Percentiles rank a stretch among this genome's conserved stretches.
Evolutionary conservation across 1,284 basidiomycete species (phyloP).

Genomic region (Cutaneotrichosporon cutaneum): DNA sequence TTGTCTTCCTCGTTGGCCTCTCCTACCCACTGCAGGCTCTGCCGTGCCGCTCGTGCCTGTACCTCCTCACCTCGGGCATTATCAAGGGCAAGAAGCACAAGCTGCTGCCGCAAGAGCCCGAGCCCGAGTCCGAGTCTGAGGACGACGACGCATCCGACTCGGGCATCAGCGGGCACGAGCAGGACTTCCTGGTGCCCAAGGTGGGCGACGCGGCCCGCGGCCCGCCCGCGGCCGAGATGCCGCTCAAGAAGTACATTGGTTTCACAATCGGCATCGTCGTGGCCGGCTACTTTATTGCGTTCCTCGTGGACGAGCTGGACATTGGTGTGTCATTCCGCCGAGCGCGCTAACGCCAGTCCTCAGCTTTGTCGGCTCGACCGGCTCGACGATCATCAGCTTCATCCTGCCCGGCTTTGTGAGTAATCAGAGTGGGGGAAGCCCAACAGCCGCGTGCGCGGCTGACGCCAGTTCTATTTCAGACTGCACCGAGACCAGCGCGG

Average conservation of each 20-base stretch:
- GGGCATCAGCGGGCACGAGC: conserved; percentile 29
- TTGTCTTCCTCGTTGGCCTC: conserved; percentile 83
- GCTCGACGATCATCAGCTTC: conserved; percentile 93
- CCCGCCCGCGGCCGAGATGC: conserved; percentile 66
- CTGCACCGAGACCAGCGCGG: conserved; percentile 69
- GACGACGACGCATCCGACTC: conserved; percentile 21
- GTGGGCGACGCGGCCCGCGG: conserved; percentile 55
- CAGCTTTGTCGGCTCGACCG: conserved; percentile 94
- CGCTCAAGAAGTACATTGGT: conserved; percentile 66
- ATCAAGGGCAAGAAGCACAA: conserved; percentile 34
- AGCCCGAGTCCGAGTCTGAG: conserved; percentile 24
- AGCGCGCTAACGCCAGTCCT: conserved; percentile 61
- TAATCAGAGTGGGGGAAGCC: neutral
- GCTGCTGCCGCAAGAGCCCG: conserved; percentile 25
- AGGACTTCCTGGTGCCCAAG: conserved; percentile 47
- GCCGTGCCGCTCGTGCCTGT: conserved; percentile 87
- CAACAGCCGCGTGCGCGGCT: conserved; percentile 59
- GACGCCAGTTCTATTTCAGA: conserved; percentile 56
- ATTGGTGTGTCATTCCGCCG: conserved; percentile 61
- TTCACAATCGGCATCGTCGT: conserved; percentile 72
- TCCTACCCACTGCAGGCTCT: conserved; percentile 92
- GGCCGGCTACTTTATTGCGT: conserved; percentile 66
- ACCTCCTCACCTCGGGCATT: conserved; percentile 65
- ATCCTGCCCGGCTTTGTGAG: conserved; percentile 73
- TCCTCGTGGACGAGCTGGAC: conserved; percentile 77